Conservation (phyloP, 768 basidiomycete genomes). For the Suillus clintonianus region DNA sequence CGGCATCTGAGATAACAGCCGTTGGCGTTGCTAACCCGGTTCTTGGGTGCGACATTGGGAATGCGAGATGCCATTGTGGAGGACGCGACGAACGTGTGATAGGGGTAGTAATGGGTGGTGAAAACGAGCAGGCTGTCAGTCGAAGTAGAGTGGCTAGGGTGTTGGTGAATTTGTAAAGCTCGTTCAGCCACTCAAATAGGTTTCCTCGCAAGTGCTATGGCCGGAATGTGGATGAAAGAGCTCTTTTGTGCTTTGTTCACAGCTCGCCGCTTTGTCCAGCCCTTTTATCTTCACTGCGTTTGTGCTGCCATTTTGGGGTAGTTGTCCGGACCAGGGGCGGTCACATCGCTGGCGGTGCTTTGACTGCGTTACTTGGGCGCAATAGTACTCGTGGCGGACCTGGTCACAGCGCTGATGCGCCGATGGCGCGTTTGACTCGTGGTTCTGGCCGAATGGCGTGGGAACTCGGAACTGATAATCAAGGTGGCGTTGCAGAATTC, state of each 20-base stretch:
- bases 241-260: constrained; percentile 17
- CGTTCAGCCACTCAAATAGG: constrained; percentile 24
- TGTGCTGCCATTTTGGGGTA: constrained; percentile 21
- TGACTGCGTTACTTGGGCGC: constrained; percentile 20
- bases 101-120: not conserved
- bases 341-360: constrained; percentile 14
- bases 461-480: not conserved
- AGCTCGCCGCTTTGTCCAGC: constrained; percentile 23
- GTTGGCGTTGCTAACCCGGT: not conserved
- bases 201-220: constrained; percentile 18
- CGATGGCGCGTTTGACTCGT: not conserved
- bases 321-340: constrained; percentile 13
- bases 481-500: not conserved
- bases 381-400: not conserved
- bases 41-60: constrained; percentile 3
- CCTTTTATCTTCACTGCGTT: not conserved
- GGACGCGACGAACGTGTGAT: not conserved
- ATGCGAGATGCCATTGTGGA: constrained; percentile 9
- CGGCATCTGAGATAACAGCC: constrained; percentile 12
- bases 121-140: not conserved
- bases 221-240: constrained; percentile 7
- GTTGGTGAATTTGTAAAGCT: not conserved
- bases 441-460: not conserved
- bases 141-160: not conserved
- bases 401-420: not conserved